Percentiles rank a stretch among this genome's conserved stretches.
phyloP scores from a whole-genome alignment of 2,329 filamentous ascomycete genomes.

The Dactylellina parvicollis region DNA sequence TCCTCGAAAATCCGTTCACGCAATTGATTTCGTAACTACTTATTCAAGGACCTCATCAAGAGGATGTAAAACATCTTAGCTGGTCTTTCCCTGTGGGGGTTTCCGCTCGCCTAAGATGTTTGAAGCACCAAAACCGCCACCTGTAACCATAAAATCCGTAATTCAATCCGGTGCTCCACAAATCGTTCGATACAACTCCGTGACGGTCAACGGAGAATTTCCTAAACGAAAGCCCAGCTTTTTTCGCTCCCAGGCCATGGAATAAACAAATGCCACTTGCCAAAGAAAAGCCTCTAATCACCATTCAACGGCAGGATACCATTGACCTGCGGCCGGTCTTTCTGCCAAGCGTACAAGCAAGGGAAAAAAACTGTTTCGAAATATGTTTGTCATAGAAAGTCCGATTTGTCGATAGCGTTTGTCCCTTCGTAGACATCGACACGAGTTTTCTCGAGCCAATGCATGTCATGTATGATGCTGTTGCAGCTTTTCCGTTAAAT shows the following conservation, averaged over 20 bases:
- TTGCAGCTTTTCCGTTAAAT: conserved; percentile 48
- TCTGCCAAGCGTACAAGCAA: conserved; percentile 20
- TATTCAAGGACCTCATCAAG: background rate
- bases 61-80: background rate
- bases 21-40: conserved; percentile 49
- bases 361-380: background rate
- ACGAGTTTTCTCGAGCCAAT: conserved; percentile 25
- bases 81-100: conserved; percentile 22
- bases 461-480: conserved; percentile 41
- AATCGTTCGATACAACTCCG: conserved; percentile 23
- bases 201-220: conserved; percentile 48
- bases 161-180: conserved; percentile 13
- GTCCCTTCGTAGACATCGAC: conserved; percentile 42
- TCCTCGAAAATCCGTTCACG: background rate
- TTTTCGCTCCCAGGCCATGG: background rate
- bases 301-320: conserved; percentile 39
- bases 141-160: background rate
- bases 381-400: conserved; percentile 44
- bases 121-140: conserved; percentile 25
- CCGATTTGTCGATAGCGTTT: conserved; percentile 32
- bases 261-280: background rate
- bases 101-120: conserved; percentile 1
- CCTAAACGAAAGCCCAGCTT: conserved; percentile 23
- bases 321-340: background rate
- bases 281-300: conserved; percentile 45